These are phyloP conservation scores for Phytophthora cajani DNA, from an alignment of 352 stramenopile genomes.

Conservation along the genomic window DNA sequence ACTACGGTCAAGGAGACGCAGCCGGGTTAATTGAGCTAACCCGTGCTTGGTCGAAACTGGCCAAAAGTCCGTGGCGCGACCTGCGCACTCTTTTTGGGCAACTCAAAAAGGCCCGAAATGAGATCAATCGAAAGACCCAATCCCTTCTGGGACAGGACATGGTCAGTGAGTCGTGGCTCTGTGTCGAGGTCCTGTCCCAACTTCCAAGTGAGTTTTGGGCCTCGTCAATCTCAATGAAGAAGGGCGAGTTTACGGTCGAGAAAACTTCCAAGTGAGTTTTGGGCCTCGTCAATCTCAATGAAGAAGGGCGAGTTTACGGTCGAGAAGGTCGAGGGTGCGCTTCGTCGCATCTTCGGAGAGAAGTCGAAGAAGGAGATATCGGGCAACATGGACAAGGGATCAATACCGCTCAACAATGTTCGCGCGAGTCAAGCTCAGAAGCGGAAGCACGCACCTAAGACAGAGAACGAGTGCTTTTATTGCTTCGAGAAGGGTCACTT, in stretches of 20 bases:
- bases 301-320: conserved; percentile 1
- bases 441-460: neutral
- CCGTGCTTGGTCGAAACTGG: conserved; percentile 5
- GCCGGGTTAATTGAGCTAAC: conserved; percentile 12
- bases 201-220: conserved; percentile 14
- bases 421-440: neutral
- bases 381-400: neutral
- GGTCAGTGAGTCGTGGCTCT: conserved; percentile 11
- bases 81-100: conserved; percentile 13
- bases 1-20: neutral
- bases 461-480: neutral
- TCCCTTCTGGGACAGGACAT: conserved; percentile 6
- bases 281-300: neutral
- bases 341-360: neutral
- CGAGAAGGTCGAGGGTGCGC: neutral
- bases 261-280: no score
- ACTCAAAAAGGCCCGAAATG: conserved; percentile 10
- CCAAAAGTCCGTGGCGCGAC: neutral
- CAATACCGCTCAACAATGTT: neutral
- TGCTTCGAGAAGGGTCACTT: neutral
- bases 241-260: no score
- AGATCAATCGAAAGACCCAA: conserved; percentile 18
- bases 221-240: no score
- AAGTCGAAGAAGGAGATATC: neutral
- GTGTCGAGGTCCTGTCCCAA: conserved; percentile 10